Percentiles rank a stretch among this genome's conserved stretches.
phyloP scores from a whole-genome alignment of 2,329 filamentous ascomycete species.

The Penicillium janthinellum region DNA sequence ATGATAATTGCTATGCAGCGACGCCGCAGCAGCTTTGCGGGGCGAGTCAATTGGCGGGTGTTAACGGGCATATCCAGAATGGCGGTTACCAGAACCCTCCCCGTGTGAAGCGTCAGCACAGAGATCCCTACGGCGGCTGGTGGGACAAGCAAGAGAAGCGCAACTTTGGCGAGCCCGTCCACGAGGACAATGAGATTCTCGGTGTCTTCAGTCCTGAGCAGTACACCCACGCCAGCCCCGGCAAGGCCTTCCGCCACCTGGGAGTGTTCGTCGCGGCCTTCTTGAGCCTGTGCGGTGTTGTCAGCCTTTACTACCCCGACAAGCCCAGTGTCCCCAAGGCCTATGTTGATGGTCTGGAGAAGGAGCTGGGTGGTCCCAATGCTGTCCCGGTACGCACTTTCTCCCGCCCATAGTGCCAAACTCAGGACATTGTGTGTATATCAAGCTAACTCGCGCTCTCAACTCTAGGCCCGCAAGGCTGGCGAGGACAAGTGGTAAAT shows the following conservation, averaged over 20 bases:
- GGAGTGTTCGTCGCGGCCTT: slow-evolving; percentile 67
- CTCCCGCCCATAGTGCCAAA: neutral
- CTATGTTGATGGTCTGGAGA: slow-evolving; percentile 69
- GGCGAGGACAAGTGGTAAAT: slow-evolving; percentile 43
- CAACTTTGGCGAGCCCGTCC: slow-evolving; percentile 94
- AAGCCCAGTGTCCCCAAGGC: slow-evolving; percentile 68
- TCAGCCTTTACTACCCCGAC: slow-evolving; percentile 73
- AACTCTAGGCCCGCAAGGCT: slow-evolving; percentile 40
- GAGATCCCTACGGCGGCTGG: slow-evolving; percentile 91
- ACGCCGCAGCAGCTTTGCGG: neutral
- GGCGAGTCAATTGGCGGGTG: slow-evolving; percentile 18
- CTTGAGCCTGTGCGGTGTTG: slow-evolving; percentile 65
- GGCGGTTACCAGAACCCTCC: slow-evolving; percentile 53
- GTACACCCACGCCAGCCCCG: slow-evolving; percentile 79
- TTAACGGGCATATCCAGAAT: slow-evolving; percentile 40
- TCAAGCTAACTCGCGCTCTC: neutral
- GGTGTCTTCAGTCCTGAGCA: slow-evolving; percentile 87
- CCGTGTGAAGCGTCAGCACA: slow-evolving; percentile 80
- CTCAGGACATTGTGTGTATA: neutral
- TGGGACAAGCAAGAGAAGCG: slow-evolving; percentile 97
- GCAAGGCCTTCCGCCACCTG: slow-evolving; percentile 69
- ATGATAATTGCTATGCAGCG: slow-evolving; percentile 14
- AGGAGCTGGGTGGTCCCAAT: slow-evolving; percentile 71
- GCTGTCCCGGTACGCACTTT: slow-evolving; percentile 63
- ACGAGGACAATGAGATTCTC: slow-evolving; percentile 93